A percentile compares a stretch with the other conserved stretches of the same genome.
phyloP scores from a whole-genome alignment of 257 asterid species.

The Jacaranda mimosifolia region DNA sequence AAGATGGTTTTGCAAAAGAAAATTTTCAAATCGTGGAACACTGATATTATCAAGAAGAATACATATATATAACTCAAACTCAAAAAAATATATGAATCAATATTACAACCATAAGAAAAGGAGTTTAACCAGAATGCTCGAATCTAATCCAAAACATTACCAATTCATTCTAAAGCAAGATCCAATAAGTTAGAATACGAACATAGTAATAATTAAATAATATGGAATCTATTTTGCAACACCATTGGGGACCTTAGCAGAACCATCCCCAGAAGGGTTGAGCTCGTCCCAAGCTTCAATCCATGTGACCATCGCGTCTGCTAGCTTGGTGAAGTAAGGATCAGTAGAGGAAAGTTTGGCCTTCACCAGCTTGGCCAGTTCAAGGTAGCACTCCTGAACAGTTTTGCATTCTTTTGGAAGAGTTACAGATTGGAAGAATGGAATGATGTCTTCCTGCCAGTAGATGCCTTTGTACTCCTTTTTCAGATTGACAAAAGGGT shows the following conservation, averaged over 20 bases:
- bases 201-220: not conserved
- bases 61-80: not conserved
- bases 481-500: conserved; percentile 80
- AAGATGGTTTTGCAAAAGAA: too few species aligned
- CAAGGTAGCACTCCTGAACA: conserved; percentile 74
- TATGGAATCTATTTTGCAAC: conserved; percentile 44
- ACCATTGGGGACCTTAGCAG: conserved; percentile 47
- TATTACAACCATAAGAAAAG: not conserved
- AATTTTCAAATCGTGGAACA: too few species aligned
- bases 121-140: not conserved
- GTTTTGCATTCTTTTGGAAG: conserved; percentile 72
- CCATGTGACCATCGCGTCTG: conserved; percentile 87
- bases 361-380: conserved; percentile 72
- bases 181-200: not conserved
- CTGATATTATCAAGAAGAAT: not conserved
- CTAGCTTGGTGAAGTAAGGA: conserved; percentile 71
- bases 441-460: conserved; percentile 87
- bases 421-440: conserved; percentile 61
- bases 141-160: not conserved
- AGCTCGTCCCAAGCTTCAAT: conserved; percentile 90
- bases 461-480: conserved; percentile 85
- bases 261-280: conserved; percentile 61
- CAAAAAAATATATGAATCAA: not conserved
- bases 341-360: conserved; percentile 55
- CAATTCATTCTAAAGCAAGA: not conserved